Evolutionary conservation across 78 protist species (phyloP), one percentile per base, ranked within the genome.

Genomic region (Speleostelium caveatum): DNA sequence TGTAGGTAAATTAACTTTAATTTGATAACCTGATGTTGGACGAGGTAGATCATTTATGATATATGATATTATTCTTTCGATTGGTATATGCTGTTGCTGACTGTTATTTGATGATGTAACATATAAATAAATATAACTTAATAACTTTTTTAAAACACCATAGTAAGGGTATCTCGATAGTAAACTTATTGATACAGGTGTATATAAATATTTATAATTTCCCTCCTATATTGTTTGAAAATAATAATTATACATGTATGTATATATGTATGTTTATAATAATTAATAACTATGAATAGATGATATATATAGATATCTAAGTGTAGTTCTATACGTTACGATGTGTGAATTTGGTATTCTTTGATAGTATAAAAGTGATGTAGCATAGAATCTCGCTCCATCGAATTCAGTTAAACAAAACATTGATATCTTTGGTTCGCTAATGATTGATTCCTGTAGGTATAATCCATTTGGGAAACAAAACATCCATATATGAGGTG

Each of bases 401-500:
- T 61, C 78, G 0, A 79, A 69, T 10, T 76, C 83, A 2, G 95
- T 91, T 38, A 91, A 39, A 76, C 83, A 68, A 60, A 80, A 91
- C 67, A 45, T 71, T 65, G 89, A 91, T 26, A 79, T 14, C 10
- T 75, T 51, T 24, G 95, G 94, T 21, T 75, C 85, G 8, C 17
- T 39, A 14, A 32, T 41, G 22, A 26, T 39, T 16, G 53, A 59
- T 45, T 45, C n/a, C 28, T 71, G 67, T 30, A 90, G 17, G 21
- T 7, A 42, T 32, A 90, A 45, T 19, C 94, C 94, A 22, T 36
- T 41, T 42, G 94, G 94, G 41, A 90, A 76, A 78, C 94, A 78
- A 56, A 90, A 90, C 91, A 83, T 83, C 91, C 91, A 83, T 42
- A 69, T 69, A 83, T 83, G 91, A 17, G 78, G 19, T 6, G 91